Conservation (phyloP, 345 rosid species). For the Citrus unshiu region DNA sequence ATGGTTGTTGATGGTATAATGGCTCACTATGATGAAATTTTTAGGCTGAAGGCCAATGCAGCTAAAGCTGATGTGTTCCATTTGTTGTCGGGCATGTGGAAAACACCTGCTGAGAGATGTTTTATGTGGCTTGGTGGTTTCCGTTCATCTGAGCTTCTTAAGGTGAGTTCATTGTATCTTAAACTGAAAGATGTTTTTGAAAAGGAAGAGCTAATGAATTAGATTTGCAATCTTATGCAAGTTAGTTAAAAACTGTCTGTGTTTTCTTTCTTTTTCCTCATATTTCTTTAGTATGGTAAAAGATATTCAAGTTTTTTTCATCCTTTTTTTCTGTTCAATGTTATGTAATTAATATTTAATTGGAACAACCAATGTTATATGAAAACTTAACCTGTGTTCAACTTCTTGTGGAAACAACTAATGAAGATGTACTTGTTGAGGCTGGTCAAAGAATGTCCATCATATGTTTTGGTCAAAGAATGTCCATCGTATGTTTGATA, state of each 20-base stretch:
- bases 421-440: not conserved
- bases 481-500: not conserved
- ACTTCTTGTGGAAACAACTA: not conserved
- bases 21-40: constrained; percentile 92
- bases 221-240: not conserved
- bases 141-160: constrained; percentile 96
- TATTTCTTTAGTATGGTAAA: not conserved
- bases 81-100: constrained; percentile 98
- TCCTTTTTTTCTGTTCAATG: not conserved
- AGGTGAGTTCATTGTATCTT: constrained; percentile 43
- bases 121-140: constrained; percentile 99
- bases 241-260: not conserved
- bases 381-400: not conserved
- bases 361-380: not conserved
- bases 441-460: not conserved
- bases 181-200: not conserved
- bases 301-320: not conserved
- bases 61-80: constrained; percentile 98
- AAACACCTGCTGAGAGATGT: constrained; percentile 99
- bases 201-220: not conserved
- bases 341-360: not conserved
- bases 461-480: not conserved
- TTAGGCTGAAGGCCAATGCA: constrained; percentile 90
- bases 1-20: constrained; percentile 75
- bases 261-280: not conserved